Evolutionary conservation across 345 rosid genomes (phyloP).

Genomic region (Linum tenue): DNA sequence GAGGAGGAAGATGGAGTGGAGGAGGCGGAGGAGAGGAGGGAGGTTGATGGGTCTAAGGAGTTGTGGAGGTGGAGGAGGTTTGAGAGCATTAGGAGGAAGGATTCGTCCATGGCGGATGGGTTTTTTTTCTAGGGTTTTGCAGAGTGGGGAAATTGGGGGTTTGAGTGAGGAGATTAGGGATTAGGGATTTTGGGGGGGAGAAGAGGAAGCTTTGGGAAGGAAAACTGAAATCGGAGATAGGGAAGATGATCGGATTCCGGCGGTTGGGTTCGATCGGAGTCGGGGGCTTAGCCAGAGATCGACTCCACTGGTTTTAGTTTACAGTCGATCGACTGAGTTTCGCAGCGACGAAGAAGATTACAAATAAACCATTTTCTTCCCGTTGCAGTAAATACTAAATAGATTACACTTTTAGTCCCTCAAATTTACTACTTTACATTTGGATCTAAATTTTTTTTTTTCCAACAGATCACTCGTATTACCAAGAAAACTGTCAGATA

Average conservation of each 20-base stretch:
- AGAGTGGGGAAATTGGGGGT: slow-evolving; percentile 6
- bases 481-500: too few species aligned
- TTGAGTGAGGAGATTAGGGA: not conserved
- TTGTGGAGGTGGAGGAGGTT: slow-evolving; percentile 89
- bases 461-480: too few species aligned
- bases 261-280: too few species aligned
- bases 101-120: slow-evolving; percentile 53
- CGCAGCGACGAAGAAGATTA: too few species aligned
- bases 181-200: not conserved
- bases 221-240: not conserved
- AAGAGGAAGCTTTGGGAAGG: not conserved
- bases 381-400: too few species aligned
- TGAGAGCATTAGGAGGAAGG: slow-evolving; percentile 74
- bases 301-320: too few species aligned
- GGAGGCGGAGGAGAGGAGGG: slow-evolving; percentile 46
- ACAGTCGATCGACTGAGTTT: too few species aligned
- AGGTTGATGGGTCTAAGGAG: slow-evolving; percentile 62
- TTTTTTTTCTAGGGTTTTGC: slow-evolving; percentile 19
- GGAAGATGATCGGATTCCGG: not conserved
- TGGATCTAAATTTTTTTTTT: too few species aligned
- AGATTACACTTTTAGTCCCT: too few species aligned
- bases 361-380: too few species aligned
- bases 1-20: slow-evolving; percentile 32
- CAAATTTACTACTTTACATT: too few species aligned
- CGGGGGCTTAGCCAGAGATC: too few species aligned